Conservation (phyloP, 1,284 basidiomycete genomes). For the Ustilago shanxiensis region DNA sequence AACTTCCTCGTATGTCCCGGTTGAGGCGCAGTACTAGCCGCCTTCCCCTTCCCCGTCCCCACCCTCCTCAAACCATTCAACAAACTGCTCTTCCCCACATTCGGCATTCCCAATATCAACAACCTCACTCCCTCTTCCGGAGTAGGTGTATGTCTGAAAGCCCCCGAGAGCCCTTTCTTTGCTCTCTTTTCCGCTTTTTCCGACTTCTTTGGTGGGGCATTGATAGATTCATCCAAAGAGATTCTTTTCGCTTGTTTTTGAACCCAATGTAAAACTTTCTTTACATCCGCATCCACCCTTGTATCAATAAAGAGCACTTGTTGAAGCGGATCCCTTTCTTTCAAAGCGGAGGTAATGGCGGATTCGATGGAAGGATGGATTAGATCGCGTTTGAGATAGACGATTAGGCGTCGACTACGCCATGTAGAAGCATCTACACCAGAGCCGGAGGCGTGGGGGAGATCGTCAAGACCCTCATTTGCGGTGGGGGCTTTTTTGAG, state of each 20-base stretch:
- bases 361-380: slow-evolving; percentile 85
- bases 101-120: slow-evolving; percentile 84
- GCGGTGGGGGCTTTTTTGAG: slow-evolving; percentile 62
- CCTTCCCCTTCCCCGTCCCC: slow-evolving; percentile 88
- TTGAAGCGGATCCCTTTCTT: slow-evolving; percentile 71
- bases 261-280: slow-evolving; percentile 71
- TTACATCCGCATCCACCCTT: slow-evolving; percentile 72
- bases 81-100: slow-evolving; percentile 95
- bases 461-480: slow-evolving; percentile 29
- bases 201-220: slow-evolving; percentile 5
- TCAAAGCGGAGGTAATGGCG: slow-evolving; percentile 72
- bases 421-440: slow-evolving; percentile 57
- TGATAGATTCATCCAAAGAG: slow-evolving; percentile 10
- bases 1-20: slow-evolving; percentile 73
- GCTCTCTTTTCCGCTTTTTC: slow-evolving; percentile 39
- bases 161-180: slow-evolving; percentile 62
- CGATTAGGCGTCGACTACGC: slow-evolving; percentile 77
- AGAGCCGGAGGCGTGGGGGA: neutral
- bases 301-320: slow-evolving; percentile 74
- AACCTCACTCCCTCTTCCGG: slow-evolving; percentile 67
- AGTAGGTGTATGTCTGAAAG: slow-evolving; percentile 64
- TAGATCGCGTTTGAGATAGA: slow-evolving; percentile 93
- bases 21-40: slow-evolving; percentile 86
- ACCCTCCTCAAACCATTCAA: slow-evolving; percentile 90
- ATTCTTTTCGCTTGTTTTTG: slow-evolving; percentile 48